Percentiles rank a stretch among this genome's conserved stretches.
These are phyloP conservation scores for Trichoderma sp. DNA, from an alignment of 2,329 filamentous ascomycete species.

Conservation along the genomic window DNA sequence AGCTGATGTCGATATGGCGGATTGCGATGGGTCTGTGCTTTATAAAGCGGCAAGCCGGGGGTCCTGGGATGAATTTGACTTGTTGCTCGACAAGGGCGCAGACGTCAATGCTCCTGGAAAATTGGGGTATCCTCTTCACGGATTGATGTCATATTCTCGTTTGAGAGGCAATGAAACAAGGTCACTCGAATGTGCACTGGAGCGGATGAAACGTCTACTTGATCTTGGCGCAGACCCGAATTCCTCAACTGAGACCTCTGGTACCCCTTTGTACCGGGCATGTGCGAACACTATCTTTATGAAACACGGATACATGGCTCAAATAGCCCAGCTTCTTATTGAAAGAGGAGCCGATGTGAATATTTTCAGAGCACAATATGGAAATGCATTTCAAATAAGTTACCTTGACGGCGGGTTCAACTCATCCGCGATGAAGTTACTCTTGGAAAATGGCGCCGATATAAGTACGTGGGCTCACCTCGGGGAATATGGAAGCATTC, in stretches of 20 bases:
- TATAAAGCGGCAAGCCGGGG: neutral
- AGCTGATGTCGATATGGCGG: neutral
- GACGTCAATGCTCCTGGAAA: neutral
- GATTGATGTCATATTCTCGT: neutral
- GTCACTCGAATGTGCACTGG: neutral
- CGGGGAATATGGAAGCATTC: neutral
- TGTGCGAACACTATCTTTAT: neutral
- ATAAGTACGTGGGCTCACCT: neutral
- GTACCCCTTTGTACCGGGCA: neutral
- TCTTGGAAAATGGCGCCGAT: neutral
- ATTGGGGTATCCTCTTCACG: neutral
- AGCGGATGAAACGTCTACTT: neutral
- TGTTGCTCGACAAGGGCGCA: neutral
- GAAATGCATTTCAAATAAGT: neutral
- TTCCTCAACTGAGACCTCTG: neutral
- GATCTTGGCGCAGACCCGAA: neutral
- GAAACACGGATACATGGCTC: fast-evolving
- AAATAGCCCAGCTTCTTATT: neutral
- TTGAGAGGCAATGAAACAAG: no score
- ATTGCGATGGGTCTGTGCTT: neutral
- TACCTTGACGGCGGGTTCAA: neutral
- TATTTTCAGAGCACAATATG: neutral
- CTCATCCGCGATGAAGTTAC: neutral
- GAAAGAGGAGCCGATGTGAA: neutral
- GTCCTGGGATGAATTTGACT: neutral